Conservation (phyloP, 805 yeast species). For the Starmerella sp. region DNA sequence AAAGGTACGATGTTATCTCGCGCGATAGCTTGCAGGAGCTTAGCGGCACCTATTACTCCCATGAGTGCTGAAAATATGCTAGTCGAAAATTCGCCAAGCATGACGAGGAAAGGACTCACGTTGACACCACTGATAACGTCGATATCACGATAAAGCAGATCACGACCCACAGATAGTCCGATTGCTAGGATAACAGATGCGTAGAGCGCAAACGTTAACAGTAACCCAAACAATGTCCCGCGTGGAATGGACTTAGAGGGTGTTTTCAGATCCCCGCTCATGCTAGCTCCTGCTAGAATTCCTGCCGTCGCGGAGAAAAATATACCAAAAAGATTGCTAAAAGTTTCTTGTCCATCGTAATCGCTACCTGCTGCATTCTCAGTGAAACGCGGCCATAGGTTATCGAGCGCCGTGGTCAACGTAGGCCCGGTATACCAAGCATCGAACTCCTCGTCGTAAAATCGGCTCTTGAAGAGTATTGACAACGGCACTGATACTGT, state of each 20-base stretch:
- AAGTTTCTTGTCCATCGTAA: conserved; percentile 50
- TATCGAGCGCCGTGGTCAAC: conserved; percentile 52
- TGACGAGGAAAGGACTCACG: conserved; percentile 51
- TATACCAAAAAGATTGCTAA: conserved; percentile 80
- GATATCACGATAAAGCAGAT: conserved; percentile 62
- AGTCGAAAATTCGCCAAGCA: conserved; percentile 86
- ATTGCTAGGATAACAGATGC: conserved; percentile 69
- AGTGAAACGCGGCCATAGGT: conserved; percentile 71
- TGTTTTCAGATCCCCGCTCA: conserved; percentile 83
- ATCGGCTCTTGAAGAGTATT: conserved; percentile 53
- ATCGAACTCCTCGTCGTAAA: conserved; percentile 26
- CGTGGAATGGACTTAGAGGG: conserved; percentile 86
- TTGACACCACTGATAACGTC: conserved; percentile 78
- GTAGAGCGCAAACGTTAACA: conserved; percentile 67
- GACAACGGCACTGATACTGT: conserved; percentile 78
- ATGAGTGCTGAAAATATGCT: conserved; percentile 86
- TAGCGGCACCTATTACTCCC: conserved; percentile 93
- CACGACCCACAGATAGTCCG: conserved; percentile 72
- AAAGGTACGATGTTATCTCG: conserved; percentile 84
- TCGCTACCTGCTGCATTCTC: conserved; percentile 88
- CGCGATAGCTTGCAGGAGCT: conserved; percentile 81
- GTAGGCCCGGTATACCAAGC: conserved; percentile 59
- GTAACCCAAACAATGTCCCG: conserved; percentile 82
- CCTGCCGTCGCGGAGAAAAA: conserved; percentile 99
- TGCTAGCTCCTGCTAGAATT: conserved; percentile 94